Evolutionary conservation across 164 flowering plant species (phyloP).

Genomic region (Amborella trichopoda): DNA sequence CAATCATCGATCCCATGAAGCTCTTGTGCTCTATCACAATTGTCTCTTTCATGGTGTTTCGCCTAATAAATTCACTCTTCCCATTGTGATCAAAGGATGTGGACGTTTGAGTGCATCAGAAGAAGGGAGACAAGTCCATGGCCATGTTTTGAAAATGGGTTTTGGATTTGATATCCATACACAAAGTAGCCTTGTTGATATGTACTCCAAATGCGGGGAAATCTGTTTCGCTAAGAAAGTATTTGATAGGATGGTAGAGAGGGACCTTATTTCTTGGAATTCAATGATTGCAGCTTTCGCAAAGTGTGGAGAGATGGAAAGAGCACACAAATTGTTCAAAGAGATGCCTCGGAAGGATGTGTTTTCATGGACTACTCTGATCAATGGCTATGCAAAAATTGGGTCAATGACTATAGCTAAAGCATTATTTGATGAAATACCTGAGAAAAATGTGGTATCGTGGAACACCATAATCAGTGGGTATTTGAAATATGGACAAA

Average conservation of each 20-base stretch:
- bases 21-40: conserved; percentile 2
- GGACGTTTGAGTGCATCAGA: conserved; percentile 16
- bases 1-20: neutral
- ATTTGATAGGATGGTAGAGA: conserved; percentile 7
- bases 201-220: neutral
- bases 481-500: conserved; percentile 1
- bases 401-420: conserved; percentile 4
- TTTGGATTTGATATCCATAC: no score
- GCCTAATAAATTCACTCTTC: conserved; percentile 12
- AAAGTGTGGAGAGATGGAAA: conserved; percentile 4
- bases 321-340: conserved; percentile 4
- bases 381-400: conserved; percentile 6
- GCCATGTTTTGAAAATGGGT: no score
- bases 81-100: conserved; percentile 7
- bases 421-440: conserved; percentile 5
- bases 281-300: conserved; percentile 11
- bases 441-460: conserved; percentile 3
- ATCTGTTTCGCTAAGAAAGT: conserved; percentile 2
- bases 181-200: no score
- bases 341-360: conserved; percentile 3
- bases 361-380: conserved; percentile 9
- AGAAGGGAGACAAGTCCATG: no score
- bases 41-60: conserved; percentile 4
- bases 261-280: conserved; percentile 8
- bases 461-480: conserved; percentile 12